A percentile compares a stretch with the other conserved stretches of the same genome.
These are phyloP conservation scores for Skeletonema potamos DNA, from an alignment of 108 stramenopile genomes.

Conservation along the genomic window DNA sequence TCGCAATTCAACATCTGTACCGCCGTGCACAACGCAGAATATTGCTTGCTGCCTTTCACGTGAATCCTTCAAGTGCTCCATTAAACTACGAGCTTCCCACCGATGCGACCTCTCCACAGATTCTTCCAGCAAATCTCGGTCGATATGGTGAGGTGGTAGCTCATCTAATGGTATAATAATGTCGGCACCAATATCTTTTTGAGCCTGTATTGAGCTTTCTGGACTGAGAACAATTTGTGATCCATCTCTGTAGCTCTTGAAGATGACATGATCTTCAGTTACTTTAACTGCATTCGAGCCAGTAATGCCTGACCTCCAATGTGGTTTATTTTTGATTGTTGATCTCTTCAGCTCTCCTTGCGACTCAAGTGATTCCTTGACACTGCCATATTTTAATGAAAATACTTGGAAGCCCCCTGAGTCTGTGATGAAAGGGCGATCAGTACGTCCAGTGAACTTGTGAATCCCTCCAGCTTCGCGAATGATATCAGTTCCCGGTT, in stretches of 20 bases:
- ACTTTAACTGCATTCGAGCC: slow-evolving; percentile 39
- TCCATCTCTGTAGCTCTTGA: slow-evolving; percentile 62
- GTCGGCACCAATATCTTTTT: slow-evolving; percentile 65
- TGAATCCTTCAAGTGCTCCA: slow-evolving; percentile 48
- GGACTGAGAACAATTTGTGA: slow-evolving; percentile 49
- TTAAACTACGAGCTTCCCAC: slow-evolving; percentile 58
- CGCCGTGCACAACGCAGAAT: slow-evolving; percentile 63
- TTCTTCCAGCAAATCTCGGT: slow-evolving; percentile 17
- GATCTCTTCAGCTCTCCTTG: slow-evolving; percentile 34
- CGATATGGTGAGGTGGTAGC: slow-evolving; percentile 49
- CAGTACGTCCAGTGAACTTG: slow-evolving; percentile 49
- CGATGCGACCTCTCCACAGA: slow-evolving; percentile 54
- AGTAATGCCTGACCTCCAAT: slow-evolving; percentile 42
- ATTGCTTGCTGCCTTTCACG: slow-evolving; percentile 51
- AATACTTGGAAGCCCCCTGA: slow-evolving; percentile 69
- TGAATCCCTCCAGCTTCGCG: slow-evolving; percentile 61
- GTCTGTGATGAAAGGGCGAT: slow-evolving; percentile 57
- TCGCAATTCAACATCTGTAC: slow-evolving; percentile 50
- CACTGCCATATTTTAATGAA: slow-evolving; percentile 47
- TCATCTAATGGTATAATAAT: slow-evolving; percentile 71
- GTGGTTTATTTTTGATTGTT: slow-evolving; percentile 6
- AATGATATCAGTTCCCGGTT: slow-evolving; percentile 58
- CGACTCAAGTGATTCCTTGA: slow-evolving; percentile 43
- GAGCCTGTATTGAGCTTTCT: slow-evolving; percentile 57
- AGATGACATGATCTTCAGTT: slow-evolving; percentile 58